Conservation (phyloP, 805 yeast genomes). For the Debaryomyces castellii region DNA sequence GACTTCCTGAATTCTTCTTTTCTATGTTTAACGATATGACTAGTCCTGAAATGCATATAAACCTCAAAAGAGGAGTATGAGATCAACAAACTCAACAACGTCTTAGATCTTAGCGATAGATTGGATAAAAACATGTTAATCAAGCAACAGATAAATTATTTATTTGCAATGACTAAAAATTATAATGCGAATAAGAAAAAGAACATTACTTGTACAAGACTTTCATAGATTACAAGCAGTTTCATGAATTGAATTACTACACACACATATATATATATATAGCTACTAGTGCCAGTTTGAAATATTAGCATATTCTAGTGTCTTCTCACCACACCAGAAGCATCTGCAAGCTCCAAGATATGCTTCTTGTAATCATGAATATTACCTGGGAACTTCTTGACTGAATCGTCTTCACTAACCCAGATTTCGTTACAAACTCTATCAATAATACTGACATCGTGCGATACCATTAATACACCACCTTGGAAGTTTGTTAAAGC, state of each 20-base stretch:
- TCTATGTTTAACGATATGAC: conserved; percentile 50
- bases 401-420: conserved; percentile 89
- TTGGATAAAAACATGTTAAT: background rate
- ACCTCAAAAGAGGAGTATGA: conserved; percentile 67
- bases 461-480: conserved; percentile 96
- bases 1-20: conserved; percentile 20
- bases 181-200: background rate
- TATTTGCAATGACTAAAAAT: conserved; percentile 1
- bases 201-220: background rate
- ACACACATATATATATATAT: background rate
- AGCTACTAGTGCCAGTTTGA: background rate
- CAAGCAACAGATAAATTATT: background rate
- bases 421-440: conserved; percentile 91
- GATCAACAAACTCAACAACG: conserved; percentile 43
- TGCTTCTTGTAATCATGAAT: conserved; percentile 89
- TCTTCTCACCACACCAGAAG: conserved; percentile 85
- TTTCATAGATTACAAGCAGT: background rate
- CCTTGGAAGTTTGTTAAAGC: conserved; percentile 89
- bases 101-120: conserved; percentile 31
- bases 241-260: background rate
- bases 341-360: conserved; percentile 74
- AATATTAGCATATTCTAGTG: conserved; percentile 44
- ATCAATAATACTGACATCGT: conserved; percentile 90
- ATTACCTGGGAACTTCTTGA: conserved; percentile 73
- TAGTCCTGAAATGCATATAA: conserved; percentile 56